Conservation (phyloP, 2,329 filamentous ascomycete genomes). For the Parastagonospora nodorum region DNA sequence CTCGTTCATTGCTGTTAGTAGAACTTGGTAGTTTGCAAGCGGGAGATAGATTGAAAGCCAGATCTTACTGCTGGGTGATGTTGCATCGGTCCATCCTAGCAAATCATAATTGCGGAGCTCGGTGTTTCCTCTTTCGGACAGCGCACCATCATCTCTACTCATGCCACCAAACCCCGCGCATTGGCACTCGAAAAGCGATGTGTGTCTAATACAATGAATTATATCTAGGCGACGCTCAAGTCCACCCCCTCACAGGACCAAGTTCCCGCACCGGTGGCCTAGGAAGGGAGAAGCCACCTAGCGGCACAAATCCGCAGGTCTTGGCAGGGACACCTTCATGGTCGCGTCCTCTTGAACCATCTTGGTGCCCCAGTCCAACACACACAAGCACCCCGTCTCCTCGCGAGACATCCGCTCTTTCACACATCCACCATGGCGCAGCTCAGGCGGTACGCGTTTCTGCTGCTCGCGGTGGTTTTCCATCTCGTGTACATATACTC, state of each 20-base stretch:
- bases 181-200: not conserved
- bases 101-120: not conserved
- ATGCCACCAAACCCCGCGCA: not conserved
- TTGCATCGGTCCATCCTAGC: no score
- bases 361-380: constrained; percentile 30
- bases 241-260: no score
- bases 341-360: constrained; percentile 20
- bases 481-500: constrained; percentile 86
- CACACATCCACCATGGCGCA: constrained; percentile 52
- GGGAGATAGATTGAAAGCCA: not conserved
- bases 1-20: constrained; percentile 17
- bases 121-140: constrained; percentile 6
- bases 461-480: constrained; percentile 87
- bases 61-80: no score
- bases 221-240: not conserved
- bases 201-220: no score
- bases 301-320: constrained; percentile 1
- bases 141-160: not conserved
- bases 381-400: constrained; percentile 22
- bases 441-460: constrained; percentile 76
- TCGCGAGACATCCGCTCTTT: constrained; percentile 33
- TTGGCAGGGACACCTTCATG: constrained; percentile 27
- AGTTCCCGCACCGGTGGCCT: no score
- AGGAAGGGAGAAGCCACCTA: not conserved
- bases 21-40: constrained; percentile 1